Evolutionary conservation across 495 filamentous ascomycete genomes (phyloP), one percentile per base, ranked within the genome.

Genomic region (Oidiodendron maius): DNA sequence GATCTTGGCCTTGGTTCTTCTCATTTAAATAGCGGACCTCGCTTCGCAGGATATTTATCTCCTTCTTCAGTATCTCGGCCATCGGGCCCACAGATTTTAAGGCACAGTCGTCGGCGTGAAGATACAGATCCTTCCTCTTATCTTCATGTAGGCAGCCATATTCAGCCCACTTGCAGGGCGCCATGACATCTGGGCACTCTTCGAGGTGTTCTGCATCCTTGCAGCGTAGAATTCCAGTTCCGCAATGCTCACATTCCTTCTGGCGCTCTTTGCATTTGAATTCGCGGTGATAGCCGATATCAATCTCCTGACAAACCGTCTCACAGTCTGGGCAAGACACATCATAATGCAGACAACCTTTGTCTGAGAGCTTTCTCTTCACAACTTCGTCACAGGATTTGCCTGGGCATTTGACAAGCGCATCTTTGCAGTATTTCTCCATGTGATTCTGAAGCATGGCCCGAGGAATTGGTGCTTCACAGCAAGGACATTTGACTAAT

Each of bases 401-500:
- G 11, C 52, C 45, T 13, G 83, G 76, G 55, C 89, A 95, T 45
- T 72, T 71, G 22, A 91, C 70, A 13, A 73, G 64, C 12, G 75
- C 74, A 58, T 82, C 84, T 6, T 71, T 74, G 61, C 89, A 95
- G 59, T 89, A 84, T 49, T 80, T 82, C 43, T 83, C 72, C 38
- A 89, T 75, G 61, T 95, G 89, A 39, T 79, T 76, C 56, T 83
- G 75, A 35, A 93, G 71, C 53, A 87, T 75, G 37, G 81, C 79
- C 17, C 89, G 71, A 21, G 81, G 67, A 40, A 84, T 67, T 23
- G 78, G 61, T 28, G 81, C 70, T 22, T 67, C 61, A 64, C 89
- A 95, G 0, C 86, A 87, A 17, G 87, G 86, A 63, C 89, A 95
- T 47, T 73, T 75, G 50, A 89, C 89, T 26, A 71, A 60, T 17